Base-by-base conservation (phyloP, 306 rosid genomes). In the Citrullus colocynthis region DNA sequence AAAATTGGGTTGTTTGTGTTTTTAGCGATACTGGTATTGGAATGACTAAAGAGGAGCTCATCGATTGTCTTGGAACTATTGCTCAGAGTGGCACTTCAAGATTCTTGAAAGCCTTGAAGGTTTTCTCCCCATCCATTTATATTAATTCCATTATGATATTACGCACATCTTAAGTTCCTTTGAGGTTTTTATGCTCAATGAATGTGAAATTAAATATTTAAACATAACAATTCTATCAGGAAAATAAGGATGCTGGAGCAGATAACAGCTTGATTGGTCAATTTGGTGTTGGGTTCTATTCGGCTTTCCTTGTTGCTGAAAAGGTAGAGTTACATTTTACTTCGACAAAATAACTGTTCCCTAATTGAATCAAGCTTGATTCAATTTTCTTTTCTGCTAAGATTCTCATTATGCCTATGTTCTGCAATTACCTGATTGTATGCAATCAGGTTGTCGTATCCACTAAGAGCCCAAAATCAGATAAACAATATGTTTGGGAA, bases 41-140 rank as follows among this genome's bases (percentile, higher is more conserved):
- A 84, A 96, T 96, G 98, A 91, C 93, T 28, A 92, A 89, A 83
- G 97, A 96, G 66, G 95, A 90, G 81, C 97, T 96, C 36, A 86
- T 92, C 80, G 99, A 96, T 65, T 96, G 98, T 82, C 99, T 96
- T 78, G 99, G 99, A 83, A 96, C 99, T 75, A 96, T 92, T 80
- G 98, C 99, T 67, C 98, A 96, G 86, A 96, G 99, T 89, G 99
- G 99, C n/a, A 96, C 99, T 75, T 96, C 98, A 76, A 96, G 90
- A 67, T 92, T 92, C 86, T 85, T 96, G 81, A 92, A 89, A 80
- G 99, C 99, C 4, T 85, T 96, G 15, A 96, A 96, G 99, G 99
- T 96, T 78, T 15, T 12, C 7, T 4, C 67, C 24, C n/a, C 73
- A 32, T 24, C 17, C n/a, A 54, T 16, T 77, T 30, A 7, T 21